Base-by-base conservation (phyloP, 2,329 filamentous ascomycete genomes). In the Aspergillus ruber region DNA sequence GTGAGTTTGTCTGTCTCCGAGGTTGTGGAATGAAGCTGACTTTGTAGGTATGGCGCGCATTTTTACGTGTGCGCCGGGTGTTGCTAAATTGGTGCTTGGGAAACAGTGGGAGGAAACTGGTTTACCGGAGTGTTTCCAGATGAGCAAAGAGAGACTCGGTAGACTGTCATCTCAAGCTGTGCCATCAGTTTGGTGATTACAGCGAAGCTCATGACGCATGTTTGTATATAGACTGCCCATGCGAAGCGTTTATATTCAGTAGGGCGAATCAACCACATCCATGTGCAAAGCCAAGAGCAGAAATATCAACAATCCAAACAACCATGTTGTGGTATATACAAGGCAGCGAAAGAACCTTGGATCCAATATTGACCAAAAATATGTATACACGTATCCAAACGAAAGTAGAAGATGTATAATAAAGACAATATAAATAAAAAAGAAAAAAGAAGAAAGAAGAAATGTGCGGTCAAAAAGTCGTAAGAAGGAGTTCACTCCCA, bases 1-100 rank as follows among this genome's bases (percentile, higher is more conserved):
- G 73, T 58, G 18, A 40, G 38, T n/a, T n/a, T 40, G 13, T 4
- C 3, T 35, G 13, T 7, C 9, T 35, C 9, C 7, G 33, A 13
- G 1, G 6, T n/a, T 9, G 33, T 35, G 3, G 15, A 3, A n/a
- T 35, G 8, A 17, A 17, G 13, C 33, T 35, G 15, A 20, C 38
- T 18, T 12, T 23, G 5, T 8, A 59, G 56, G 56, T 5, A 60
- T 75, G 32, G 59, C 58, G 25, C 78, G 75, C 69, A 75, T 76
- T 42, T 75, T 74, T 51, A 74, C 68, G 1, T 73, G 71, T 51
- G 73, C 72, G 0, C 72, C 72, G 0, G 73, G 71, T 1, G 46
- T 75, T 15, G 71, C 61, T 2, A 72, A 72, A 50, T 51, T 75
- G 17, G 65, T 72, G 3, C 59, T 67, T 4, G 71, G 70, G 3